A percentile compares a stretch with the other conserved stretches of the same genome.
Evolutionary conservation across 805 yeast genomes (phyloP).

Genomic region (Priceomyces fermenticarens): DNA sequence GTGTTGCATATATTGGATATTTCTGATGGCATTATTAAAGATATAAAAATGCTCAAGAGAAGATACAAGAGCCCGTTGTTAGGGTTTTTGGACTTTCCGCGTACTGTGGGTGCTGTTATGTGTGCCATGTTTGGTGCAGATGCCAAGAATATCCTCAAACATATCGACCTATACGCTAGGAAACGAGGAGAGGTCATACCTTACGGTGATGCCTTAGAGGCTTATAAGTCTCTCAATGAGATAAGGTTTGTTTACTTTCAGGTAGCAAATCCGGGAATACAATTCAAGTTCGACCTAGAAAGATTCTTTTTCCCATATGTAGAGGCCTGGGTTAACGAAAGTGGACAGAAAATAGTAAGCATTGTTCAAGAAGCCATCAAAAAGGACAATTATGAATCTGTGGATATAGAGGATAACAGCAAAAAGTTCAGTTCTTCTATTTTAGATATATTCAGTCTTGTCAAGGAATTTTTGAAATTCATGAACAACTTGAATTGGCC

Average conservation of each 20-base stretch:
- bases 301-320: slow-evolving; percentile 43
- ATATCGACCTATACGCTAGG: slow-evolving; percentile 42
- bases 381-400: slow-evolving; percentile 55
- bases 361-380: slow-evolving; percentile 55
- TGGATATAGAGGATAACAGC: slow-evolving; percentile 40
- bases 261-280: slow-evolving; percentile 35
- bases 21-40: slow-evolving; percentile 50
- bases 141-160: slow-evolving; percentile 47
- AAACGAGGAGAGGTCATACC: slow-evolving; percentile 34
- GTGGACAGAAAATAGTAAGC: slow-evolving; percentile 43
- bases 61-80: slow-evolving; percentile 60
- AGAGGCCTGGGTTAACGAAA: slow-evolving; percentile 39
- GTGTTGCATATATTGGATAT: slow-evolving; percentile 55
- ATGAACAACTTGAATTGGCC: slow-evolving; percentile 65
- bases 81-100: slow-evolving; percentile 52
- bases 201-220: slow-evolving; percentile 55
- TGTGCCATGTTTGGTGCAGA: slow-evolving; percentile 55
- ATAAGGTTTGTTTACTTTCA: slow-evolving; percentile 52
- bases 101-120: slow-evolving; percentile 46
- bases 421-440: slow-evolving; percentile 59
- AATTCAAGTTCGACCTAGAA: slow-evolving; percentile 57
- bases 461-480: slow-evolving; percentile 56
- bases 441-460: slow-evolving; percentile 61
- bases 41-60: slow-evolving; percentile 52
- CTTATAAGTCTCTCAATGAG: slow-evolving; percentile 52